Evolutionary conservation across 2,329 filamentous ascomycete species (phyloP).

Genomic region (Exophiala mesophila): DNA sequence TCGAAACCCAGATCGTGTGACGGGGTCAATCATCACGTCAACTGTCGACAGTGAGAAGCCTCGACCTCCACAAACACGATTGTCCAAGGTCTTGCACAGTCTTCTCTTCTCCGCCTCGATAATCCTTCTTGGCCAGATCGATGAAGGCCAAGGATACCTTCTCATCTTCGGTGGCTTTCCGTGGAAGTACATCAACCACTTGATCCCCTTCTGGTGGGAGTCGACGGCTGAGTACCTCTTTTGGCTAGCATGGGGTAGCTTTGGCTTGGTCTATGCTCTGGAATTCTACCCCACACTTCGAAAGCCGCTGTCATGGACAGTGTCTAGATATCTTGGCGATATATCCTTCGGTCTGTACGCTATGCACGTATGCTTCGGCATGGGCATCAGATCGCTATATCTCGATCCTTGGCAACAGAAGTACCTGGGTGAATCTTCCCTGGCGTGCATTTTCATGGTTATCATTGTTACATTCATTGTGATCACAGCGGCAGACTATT

Average conservation of each 20-base stretch:
- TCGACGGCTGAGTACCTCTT: slow-evolving; percentile 32
- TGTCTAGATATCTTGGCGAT: slow-evolving; percentile 2
- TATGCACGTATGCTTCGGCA: neutral
- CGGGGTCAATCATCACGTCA: neutral
- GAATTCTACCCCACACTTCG: neutral
- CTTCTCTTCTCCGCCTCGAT: slow-evolving; percentile 2
- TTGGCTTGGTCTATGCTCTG: neutral
- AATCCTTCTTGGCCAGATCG: slow-evolving; percentile 10
- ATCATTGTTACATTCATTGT: neutral
- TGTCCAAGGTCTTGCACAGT: slow-evolving; percentile 4
- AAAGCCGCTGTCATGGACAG: neutral
- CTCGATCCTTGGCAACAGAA: neutral
- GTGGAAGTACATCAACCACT: slow-evolving; percentile 35
- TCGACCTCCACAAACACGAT: neutral
- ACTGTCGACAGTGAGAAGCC: neutral
- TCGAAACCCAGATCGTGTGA: slow-evolving; percentile 30
- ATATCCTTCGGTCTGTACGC: slow-evolving; percentile 4
- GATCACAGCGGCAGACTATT: slow-evolving; percentile 3
- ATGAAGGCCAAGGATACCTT: slow-evolving; percentile 1
- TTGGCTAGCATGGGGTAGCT: slow-evolving; percentile 12
- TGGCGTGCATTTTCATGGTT: neutral
- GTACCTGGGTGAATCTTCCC: neutral
- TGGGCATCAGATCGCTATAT: neutral
- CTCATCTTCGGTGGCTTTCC: slow-evolving; percentile 1
- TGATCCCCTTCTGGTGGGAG: slow-evolving; percentile 36